Base-by-base conservation (phyloP, 768 basidiomycete species). In the Rhizopogon vulgaris region DNA sequence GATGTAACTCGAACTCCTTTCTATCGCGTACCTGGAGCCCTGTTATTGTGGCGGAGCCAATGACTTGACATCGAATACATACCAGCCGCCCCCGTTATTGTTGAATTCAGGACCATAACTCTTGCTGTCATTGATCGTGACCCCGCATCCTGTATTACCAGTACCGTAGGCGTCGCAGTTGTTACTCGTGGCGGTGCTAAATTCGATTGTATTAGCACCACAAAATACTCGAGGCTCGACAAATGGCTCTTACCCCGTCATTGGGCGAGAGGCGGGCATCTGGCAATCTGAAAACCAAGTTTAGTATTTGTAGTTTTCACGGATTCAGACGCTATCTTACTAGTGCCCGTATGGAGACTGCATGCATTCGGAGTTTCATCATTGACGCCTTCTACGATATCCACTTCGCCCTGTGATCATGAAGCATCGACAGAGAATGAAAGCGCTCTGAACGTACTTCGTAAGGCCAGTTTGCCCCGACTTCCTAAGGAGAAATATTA, bases 91-190 rank as follows among this genome's bases (percentile, higher is more conserved):
- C 7, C 73, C 73, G 14, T 22, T 30, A 1, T n/a, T 17, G 41
- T 74, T 74, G 58, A 74, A 73, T 10, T 50, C 45, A 4, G 68
- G 60, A 1, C 73, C 73, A 41, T 58, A 73, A 42, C 67, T 70
- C n/a, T 63, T 65, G 6, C 25, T 49, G 25, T 65, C 61, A 3
- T 52, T 45, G n/a, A 55, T 10, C 1, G 11, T 4, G 10, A 73
- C 67, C n/a, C 69, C 60, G 50, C 73, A 73, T 32, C 69, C 71
- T 4, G 38, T 3, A 57, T 71, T 70, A 7, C 45, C 47, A 8
- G 55, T 64, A 10, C 42, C 49, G 17, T 56, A 53, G 22, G 52
- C 60, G 40, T 64, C 41, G 52, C 71, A 73, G 37, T 72, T 46
- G 2, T 49, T 59, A 1, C 55, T 55, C 0, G 22, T 12, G 47